Evolutionary conservation across 2,329 filamentous ascomycete genomes (phyloP).

Genomic region (Thelonectria olida): DNA sequence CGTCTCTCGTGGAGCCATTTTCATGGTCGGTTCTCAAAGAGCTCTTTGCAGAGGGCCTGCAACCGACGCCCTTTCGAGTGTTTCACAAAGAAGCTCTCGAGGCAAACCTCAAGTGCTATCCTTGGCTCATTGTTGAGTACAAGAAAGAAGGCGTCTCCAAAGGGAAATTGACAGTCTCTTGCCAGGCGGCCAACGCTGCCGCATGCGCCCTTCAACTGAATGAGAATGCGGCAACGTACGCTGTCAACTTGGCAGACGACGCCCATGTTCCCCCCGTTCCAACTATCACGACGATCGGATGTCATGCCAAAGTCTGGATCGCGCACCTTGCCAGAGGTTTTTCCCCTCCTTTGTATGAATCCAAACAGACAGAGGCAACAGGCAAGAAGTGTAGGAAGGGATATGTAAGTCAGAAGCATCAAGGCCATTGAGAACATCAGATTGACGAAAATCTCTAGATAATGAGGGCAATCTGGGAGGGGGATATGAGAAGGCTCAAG

Average conservation of each 20-base stretch:
- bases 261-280: constrained; percentile 29
- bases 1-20: no score
- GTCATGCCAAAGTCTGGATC: constrained; percentile 27
- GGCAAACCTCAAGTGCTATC: no score
- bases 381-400: no score
- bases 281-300: constrained; percentile 25
- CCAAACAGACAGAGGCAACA: background rate
- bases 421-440: no score
- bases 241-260: background rate
- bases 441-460: no score
- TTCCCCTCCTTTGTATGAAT: background rate
- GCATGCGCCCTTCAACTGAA: constrained; percentile 28
- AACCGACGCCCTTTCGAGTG: no score
- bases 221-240: constrained; percentile 14
- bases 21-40: no score
- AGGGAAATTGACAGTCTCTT: background rate
- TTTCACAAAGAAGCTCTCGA: no score
- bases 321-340: constrained; percentile 16
- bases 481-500: constrained; percentile 13
- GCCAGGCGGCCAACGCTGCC: constrained; percentile 26
- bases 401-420: no score
- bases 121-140: constrained; percentile 33
- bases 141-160: constrained; percentile 12
- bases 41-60: no score
- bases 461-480: constrained; percentile 32